These are phyloP conservation scores for Claviceps pazoutovae DNA, from an alignment of 2,329 filamentous ascomycete species.

Conservation along the genomic window DNA sequence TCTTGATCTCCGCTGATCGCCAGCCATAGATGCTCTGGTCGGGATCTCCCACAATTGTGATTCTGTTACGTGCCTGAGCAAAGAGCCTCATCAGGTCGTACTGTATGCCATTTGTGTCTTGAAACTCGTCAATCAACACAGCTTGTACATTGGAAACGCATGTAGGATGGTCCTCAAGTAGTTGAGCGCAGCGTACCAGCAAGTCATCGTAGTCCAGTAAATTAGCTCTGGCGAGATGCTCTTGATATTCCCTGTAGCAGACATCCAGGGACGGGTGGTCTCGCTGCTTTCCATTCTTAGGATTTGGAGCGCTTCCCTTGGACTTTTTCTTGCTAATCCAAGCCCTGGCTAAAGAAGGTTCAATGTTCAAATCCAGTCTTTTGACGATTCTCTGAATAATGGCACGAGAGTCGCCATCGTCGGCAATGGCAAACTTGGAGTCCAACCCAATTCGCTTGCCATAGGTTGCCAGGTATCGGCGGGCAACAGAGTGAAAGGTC, in stretches of 20 bases:
- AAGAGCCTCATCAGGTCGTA: conserved; percentile 89
- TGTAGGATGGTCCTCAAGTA: conserved; percentile 57
- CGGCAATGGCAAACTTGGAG: conserved; percentile 81
- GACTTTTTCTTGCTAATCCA: conserved; percentile 62
- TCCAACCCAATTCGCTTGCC: conserved; percentile 71
- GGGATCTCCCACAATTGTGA: conserved; percentile 91
- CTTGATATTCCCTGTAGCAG: conserved; percentile 65
- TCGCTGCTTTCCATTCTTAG: conserved; percentile 22
- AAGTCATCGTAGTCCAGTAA: conserved; percentile 92
- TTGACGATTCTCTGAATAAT: conserved; percentile 77
- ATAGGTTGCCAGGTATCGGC: conserved; percentile 72
- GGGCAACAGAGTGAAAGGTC: conserved; percentile 88
- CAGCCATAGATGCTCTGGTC: conserved; percentile 98
- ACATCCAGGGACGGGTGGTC: conserved; percentile 48
- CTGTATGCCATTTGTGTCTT: conserved; percentile 91
- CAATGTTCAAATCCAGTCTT: conserved; percentile 51
- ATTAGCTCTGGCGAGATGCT: conserved; percentile 59
- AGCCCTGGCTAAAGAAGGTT: conserved; percentile 54
- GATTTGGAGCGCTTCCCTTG: conserved; percentile 33
- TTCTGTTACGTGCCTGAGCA: conserved; percentile 55
- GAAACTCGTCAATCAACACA: conserved; percentile 92
- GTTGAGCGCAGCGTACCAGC: conserved; percentile 65
- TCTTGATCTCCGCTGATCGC: conserved; percentile 82
- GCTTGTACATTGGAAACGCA: conserved; percentile 85
- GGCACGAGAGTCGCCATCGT: conserved; percentile 63